Evolutionary conservation across 176 grass and related monocot species (phyloP).

Genomic region (Puya raimondii): DNA sequence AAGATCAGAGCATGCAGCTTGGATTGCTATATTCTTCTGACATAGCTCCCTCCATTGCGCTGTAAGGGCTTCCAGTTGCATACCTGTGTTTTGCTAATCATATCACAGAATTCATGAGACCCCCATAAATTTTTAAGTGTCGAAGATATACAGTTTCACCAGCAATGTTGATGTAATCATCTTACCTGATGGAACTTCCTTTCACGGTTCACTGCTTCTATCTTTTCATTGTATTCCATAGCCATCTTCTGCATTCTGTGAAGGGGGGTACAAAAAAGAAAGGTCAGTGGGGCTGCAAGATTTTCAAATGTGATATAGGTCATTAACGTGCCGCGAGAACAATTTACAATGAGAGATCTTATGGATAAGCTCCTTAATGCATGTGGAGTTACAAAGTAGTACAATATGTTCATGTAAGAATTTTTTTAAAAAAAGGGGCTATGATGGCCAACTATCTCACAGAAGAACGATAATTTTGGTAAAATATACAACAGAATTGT

Average conservation of each 20-base stretch:
- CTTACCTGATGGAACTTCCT: slow-evolving; percentile 95
- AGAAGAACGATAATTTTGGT: neutral
- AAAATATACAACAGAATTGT: too few relatives aligned
- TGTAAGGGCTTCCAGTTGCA: slow-evolving; percentile 60
- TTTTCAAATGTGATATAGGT: neutral
- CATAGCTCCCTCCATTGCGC: slow-evolving; percentile 87
- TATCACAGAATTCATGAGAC: slow-evolving; percentile 14
- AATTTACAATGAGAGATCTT: neutral
- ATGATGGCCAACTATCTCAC: neutral
- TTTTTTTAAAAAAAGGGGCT: neutral
- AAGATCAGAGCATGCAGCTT: slow-evolving; percentile 67
- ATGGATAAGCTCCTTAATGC: neutral
- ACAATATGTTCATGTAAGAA: neutral
- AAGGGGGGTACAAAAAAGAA: slow-evolving; percentile 10
- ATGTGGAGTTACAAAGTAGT: neutral
- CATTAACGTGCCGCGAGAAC: neutral
- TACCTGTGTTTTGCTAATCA: slow-evolving; percentile 83
- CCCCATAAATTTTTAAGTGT: neutral
- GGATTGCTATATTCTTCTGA: slow-evolving; percentile 81
- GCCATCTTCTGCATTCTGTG: slow-evolving; percentile 73
- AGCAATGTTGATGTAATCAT: neutral
- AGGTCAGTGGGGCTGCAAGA: neutral
- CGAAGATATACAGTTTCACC: neutral
- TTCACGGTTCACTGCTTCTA: slow-evolving; percentile 81
- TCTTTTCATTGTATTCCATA: slow-evolving; percentile 76